Conservation (phyloP, 106 monocot genomes). For the Agapanthus africanus region DNA sequence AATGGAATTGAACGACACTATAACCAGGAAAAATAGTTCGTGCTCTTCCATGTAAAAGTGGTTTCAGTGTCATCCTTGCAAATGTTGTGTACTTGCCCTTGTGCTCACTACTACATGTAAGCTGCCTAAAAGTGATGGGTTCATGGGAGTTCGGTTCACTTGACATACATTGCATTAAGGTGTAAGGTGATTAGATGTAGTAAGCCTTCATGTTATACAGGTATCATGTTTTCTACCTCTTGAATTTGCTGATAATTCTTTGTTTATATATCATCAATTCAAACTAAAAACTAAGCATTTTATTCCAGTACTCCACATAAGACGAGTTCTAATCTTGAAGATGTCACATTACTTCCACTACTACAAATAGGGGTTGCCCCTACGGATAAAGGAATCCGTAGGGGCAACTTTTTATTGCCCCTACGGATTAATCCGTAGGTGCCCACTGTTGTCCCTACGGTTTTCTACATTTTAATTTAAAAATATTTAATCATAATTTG, state of each 20-base stretch:
- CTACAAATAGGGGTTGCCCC: no score
- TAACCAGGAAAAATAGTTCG: no score
- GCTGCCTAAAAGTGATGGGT: neutral
- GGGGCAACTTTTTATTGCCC: no score
- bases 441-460: no score
- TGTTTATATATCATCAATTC: neutral
- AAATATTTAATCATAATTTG: no score
- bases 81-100: no score
- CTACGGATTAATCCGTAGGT: no score
- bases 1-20: no score
- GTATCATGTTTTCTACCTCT: neutral
- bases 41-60: no score
- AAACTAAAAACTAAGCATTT: neutral
- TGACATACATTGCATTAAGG: neutral
- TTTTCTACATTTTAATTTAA: no score
- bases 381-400: no score
- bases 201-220: neutral
- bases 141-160: neutral
- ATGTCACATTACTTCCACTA: neutral
- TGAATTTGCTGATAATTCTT: neutral
- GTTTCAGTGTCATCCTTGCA: no score
- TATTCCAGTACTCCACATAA: neutral
- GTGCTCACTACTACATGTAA: neutral
- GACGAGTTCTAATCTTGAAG: neutral
- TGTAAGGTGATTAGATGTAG: neutral